phyloP scores from a whole-genome alignment of 371 early-diverging fungal species.

The Basidiobolus meristosporus region DNA sequence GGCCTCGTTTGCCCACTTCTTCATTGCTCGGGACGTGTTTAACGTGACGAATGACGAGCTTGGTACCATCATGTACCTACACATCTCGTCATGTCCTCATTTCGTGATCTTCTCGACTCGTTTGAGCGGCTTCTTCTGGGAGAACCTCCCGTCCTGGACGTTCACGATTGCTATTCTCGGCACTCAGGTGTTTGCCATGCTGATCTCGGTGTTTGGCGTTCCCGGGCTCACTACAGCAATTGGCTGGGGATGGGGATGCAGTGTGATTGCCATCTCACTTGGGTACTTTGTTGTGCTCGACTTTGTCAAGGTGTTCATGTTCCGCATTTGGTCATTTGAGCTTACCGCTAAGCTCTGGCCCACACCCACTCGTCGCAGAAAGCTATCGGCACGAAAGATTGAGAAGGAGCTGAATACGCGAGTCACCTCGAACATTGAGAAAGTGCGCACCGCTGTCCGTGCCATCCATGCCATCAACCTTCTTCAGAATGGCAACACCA shows the following conservation, averaged over 20 bases:
- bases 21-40: too few relatives aligned
- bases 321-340: slow-evolving; percentile 49
- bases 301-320: slow-evolving; percentile 50
- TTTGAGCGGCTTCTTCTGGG: slow-evolving; percentile 72
- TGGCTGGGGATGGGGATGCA: slow-evolving; percentile 25
- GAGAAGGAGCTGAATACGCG: slow-evolving; percentile 13
- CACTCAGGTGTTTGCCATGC: slow-evolving; percentile 77
- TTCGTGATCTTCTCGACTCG: slow-evolving; percentile 94
- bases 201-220: slow-evolving; percentile 66
- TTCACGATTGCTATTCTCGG: slow-evolving; percentile 66
- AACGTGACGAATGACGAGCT: too few relatives aligned
- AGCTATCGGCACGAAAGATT: slow-evolving; percentile 24
- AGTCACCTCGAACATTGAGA: slow-evolving; percentile 7
- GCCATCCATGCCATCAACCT: too few relatives aligned
- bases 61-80: too few relatives aligned
- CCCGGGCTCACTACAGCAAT: slow-evolving; percentile 23
- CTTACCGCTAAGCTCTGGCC: slow-evolving; percentile 51
- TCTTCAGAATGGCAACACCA: too few relatives aligned
- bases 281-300: slow-evolving; percentile 49
- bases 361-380: slow-evolving; percentile 26
- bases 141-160: slow-evolving; percentile 52
- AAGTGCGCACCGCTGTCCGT: slow-evolving; percentile 10
- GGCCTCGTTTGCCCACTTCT: slow-evolving; percentile 49
- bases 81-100: slow-evolving; percentile 78
- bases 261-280: slow-evolving; percentile 27